Base-by-base conservation (phyloP, 192 early-diverging fungal genomes). In the Geranomyces michiganensis region DNA sequence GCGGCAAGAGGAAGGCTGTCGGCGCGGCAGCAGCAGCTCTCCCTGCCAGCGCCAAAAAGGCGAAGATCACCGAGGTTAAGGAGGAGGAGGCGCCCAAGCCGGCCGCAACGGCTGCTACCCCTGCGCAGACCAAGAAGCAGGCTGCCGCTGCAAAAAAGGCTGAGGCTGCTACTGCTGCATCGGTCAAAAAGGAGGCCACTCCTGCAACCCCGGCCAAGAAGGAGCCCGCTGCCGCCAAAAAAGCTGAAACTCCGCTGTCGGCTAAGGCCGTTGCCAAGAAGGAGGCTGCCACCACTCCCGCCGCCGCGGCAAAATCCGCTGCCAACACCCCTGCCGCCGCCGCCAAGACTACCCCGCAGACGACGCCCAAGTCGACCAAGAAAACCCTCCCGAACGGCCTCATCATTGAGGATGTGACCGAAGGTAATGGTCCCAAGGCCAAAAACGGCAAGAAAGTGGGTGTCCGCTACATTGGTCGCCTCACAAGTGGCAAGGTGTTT, bases 391-490 rank as follows among this genome's bases (percentile, higher is more conserved):
- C 85, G n/a, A 87, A 83, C 56, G 94, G 96, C 51, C 77, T 98
- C 12, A 74, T 87, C n/a, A 90, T 92, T 30, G 94, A 95, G 76
- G 92, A 96, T 72, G 75, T 85, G 51, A 88, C 78, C 41, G 86
- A 81, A 62, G 92, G 92, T 56, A 68, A 63, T 5, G 92, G 92
- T 13, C 64, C 81, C 3, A 76, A 67, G 10, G 91, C 86, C 75
- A 91, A 89, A 80, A 82, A 82, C 70, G 90, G 90, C 44, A 81
- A 86, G 65, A 81, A 78, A 61, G 83, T 91, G 64, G 85, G 87
- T 62, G 92, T 97, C 81, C 91, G 95, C 78, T 98, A 98, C 86
- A 93, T 98, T 76, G 96, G 96, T 67, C 91, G 89, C 76, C 84
- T 98, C 55, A 84, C 80, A 64, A 95, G 85, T 83, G 96, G 96